These are phyloP conservation scores for Trichoderma sp. DNA, from an alignment of 2,329 filamentous ascomycete species.

Conservation along the genomic window DNA sequence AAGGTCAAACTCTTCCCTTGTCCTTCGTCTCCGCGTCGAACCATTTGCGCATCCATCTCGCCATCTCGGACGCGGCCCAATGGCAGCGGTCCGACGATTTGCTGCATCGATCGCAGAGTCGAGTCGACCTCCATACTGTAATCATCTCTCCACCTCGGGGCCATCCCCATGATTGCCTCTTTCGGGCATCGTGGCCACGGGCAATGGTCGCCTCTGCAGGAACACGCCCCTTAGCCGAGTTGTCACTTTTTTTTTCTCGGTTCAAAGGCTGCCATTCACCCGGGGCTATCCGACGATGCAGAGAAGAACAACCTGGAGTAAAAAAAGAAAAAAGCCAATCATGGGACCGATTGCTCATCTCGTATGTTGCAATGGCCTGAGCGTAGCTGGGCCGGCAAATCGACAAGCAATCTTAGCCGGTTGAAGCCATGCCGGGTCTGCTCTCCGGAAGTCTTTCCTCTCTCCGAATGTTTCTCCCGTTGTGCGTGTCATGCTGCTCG, in stretches of 20 bases:
- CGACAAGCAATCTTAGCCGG: background rate
- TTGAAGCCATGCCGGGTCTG: background rate
- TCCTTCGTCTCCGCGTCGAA: background rate
- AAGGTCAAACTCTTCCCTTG: background rate
- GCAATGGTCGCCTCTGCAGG: constrained; percentile 11
- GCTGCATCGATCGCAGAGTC: background rate
- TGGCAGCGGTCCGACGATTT: background rate
- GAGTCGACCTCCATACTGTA: background rate
- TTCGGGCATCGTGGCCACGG: constrained; percentile 2
- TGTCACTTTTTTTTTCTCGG: background rate
- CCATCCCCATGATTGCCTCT: constrained; percentile 14
- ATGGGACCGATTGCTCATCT: constrained; percentile 15
- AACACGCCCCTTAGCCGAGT: constrained; percentile 1
- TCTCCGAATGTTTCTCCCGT: background rate
- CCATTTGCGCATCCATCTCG: background rate
- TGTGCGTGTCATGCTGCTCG: background rate
- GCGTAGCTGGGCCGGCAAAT: background rate
- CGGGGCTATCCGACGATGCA: constrained; percentile 5
- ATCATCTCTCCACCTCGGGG: background rate
- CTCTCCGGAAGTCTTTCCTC: background rate
- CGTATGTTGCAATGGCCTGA: constrained; percentile 18
- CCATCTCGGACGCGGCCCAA: background rate
- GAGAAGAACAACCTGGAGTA: background rate
- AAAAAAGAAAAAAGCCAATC: background rate
- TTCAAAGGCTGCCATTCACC: background rate